Conservation (phyloP, 2,329 filamentous ascomycete species). For the Diplodia seriata region DNA sequence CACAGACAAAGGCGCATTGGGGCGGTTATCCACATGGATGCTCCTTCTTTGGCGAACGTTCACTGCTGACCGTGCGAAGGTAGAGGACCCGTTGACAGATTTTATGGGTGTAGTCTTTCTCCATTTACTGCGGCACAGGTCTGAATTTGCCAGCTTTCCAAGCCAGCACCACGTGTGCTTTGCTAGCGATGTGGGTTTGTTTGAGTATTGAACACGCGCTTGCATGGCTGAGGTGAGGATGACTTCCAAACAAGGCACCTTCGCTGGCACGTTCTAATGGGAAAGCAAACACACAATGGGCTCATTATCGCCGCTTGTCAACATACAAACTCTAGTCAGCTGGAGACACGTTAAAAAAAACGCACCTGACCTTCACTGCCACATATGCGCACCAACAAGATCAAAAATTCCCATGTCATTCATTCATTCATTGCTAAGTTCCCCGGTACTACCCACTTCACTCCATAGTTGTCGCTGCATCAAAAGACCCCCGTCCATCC, state of each 20-base stretch:
- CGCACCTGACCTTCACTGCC: too few relatives aligned
- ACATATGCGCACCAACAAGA: neutral
- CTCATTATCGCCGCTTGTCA: too few relatives aligned
- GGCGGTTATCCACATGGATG: too few relatives aligned
- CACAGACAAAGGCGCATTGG: too few relatives aligned
- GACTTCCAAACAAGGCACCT: neutral
- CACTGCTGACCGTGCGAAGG: neutral
- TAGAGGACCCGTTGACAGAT: neutral
- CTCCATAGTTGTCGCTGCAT: neutral
- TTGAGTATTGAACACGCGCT: neutral
- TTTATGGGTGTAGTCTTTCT: neutral
- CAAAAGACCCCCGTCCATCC: neutral
- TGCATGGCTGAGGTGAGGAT: neutral
- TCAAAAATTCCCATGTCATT: neutral
- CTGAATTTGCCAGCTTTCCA: neutral
- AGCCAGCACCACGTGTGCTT: neutral
- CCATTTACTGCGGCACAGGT: neutral
- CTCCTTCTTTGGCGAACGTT: neutral
- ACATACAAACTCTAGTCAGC: too few relatives aligned
- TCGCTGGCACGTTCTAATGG: neutral
- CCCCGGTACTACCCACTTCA: neutral
- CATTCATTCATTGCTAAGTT: neutral
- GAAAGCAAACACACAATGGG: too few relatives aligned
- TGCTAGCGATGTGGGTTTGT: neutral
- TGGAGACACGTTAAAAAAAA: too few relatives aligned